A percentile compares a stretch with the other conserved stretches of the same genome.
phyloP scores from a whole-genome alignment of 83 land plant species.

The Picea abies region DNA sequence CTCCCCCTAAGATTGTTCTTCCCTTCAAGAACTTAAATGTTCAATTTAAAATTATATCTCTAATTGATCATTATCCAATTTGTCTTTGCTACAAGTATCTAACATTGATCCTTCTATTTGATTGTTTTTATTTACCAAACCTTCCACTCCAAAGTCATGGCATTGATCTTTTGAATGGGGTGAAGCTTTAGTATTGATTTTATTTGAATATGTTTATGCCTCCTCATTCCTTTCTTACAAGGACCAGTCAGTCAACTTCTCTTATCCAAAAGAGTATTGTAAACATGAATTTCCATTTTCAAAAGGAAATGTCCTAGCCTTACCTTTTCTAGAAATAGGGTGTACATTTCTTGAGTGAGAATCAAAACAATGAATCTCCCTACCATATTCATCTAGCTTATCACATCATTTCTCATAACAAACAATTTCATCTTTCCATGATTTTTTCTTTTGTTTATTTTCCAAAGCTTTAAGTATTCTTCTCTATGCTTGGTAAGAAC shows the following conservation, averaged over 20 bases:
- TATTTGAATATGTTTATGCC: slow-evolving; percentile 19
- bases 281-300: slow-evolving; percentile 10
- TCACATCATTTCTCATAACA: no score
- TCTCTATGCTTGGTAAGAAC: no score
- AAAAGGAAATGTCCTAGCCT: background rate
- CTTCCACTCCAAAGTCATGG: slow-evolving; percentile 1
- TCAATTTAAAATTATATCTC: no score
- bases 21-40: no score
- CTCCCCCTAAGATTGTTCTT: no score
- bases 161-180: slow-evolving; percentile 22
- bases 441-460: no score
- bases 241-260: slow-evolving; percentile 18
- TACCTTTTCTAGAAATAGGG: background rate
- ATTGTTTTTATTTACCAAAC: slow-evolving; percentile 17
- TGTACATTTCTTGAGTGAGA: background rate
- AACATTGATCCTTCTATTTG: slow-evolving; percentile 11
- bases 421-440: no score
- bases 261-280: slow-evolving; percentile 17
- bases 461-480: no score
- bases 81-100: slow-evolving; percentile 20
- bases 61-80: no score
- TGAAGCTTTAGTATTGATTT: slow-evolving; percentile 19
- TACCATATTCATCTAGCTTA: no score
- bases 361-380: no score
- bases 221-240: slow-evolving; percentile 13